These are phyloP conservation scores for Rhodomyrtus psidioides DNA, from an alignment of 441 rosid species.

Conservation along the genomic window DNA sequence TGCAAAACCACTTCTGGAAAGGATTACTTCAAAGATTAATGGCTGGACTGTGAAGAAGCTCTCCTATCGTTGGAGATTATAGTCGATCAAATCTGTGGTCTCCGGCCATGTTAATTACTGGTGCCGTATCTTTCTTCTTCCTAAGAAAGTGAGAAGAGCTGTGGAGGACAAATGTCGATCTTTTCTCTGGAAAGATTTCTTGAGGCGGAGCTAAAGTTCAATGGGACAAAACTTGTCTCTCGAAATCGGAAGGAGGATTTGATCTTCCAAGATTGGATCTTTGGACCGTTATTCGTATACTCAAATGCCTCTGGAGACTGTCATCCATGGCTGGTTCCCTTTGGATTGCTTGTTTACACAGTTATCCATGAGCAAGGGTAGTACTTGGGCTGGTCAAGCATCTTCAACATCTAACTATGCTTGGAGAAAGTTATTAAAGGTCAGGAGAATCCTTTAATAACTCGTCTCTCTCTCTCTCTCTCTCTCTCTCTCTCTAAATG, in stretches of 20 bases:
- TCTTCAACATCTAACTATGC: neutral
- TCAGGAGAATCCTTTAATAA: neutral
- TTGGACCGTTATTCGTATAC: neutral
- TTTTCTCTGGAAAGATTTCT: neutral
- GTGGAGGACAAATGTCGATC: neutral
- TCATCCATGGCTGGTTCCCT: neutral
- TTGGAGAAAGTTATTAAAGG: neutral
- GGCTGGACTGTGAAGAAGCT: neutral
- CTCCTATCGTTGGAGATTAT: neutral
- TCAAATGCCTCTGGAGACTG: neutral
- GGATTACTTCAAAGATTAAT: neutral
- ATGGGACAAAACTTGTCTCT: neutral
- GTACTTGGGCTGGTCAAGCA: neutral
- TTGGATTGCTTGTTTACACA: neutral
- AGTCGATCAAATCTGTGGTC: neutral
- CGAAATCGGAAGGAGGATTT: neutral
- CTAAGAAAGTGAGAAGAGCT: neutral
- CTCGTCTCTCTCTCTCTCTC: neutral
- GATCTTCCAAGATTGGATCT: neutral
- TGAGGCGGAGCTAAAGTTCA: neutral
- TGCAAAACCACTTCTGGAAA: neutral
- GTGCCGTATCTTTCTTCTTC: neutral
- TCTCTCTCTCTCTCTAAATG: neutral
- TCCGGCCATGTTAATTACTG: neutral
- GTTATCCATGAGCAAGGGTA: neutral